Evolutionary conservation across 2,329 filamentous ascomycete genomes (phyloP).

Genomic region (Cytospora schulzeri): DNA sequence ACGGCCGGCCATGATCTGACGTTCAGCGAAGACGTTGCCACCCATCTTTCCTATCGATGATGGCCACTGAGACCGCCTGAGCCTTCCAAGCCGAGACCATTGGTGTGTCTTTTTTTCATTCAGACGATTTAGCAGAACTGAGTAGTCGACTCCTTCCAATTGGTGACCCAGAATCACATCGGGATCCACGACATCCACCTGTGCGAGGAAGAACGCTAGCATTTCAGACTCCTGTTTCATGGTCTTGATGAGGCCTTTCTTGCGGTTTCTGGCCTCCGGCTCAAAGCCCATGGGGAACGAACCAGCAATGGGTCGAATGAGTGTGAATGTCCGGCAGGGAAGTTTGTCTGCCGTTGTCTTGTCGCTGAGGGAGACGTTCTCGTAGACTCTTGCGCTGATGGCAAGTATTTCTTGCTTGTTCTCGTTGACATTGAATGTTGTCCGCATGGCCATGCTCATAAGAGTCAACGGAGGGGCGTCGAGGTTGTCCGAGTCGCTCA

Average conservation of each 20-base stretch:
- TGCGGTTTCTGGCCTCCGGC: slow-evolving; percentile 68
- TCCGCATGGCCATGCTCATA: slow-evolving; percentile 93
- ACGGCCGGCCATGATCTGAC: slow-evolving; percentile 84
- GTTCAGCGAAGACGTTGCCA: slow-evolving; percentile 89
- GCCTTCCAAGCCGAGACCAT: slow-evolving; percentile 89
- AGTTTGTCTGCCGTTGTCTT: slow-evolving; percentile 87
- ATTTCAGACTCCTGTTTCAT: slow-evolving; percentile 85
- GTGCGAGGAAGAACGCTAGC: slow-evolving; percentile 83
- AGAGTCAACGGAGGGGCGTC: slow-evolving; percentile 86
- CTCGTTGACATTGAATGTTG: slow-evolving; percentile 82
- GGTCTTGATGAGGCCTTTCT: slow-evolving; percentile 75
- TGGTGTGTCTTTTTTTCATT: slow-evolving; percentile 89
- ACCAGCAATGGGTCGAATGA: slow-evolving; percentile 78
- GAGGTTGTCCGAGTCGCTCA: slow-evolving; percentile 77
- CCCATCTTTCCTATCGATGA: slow-evolving; percentile 81
- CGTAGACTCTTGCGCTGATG: slow-evolving; percentile 89
- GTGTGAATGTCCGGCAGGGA: slow-evolving; percentile 86
- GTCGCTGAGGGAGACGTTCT: slow-evolving; percentile 83
- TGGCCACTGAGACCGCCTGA: slow-evolving; percentile 85
- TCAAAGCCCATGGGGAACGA: slow-evolving; percentile 89
- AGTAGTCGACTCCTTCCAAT: slow-evolving; percentile 96
- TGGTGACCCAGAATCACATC: slow-evolving; percentile 94
- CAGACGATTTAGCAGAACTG: slow-evolving; percentile 82
- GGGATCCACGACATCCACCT: slow-evolving; percentile 85
- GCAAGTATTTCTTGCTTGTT: slow-evolving; percentile 97